phyloP scores from a whole-genome alignment of 768 basidiomycete species.

The Lyophyllum atratum region DNA sequence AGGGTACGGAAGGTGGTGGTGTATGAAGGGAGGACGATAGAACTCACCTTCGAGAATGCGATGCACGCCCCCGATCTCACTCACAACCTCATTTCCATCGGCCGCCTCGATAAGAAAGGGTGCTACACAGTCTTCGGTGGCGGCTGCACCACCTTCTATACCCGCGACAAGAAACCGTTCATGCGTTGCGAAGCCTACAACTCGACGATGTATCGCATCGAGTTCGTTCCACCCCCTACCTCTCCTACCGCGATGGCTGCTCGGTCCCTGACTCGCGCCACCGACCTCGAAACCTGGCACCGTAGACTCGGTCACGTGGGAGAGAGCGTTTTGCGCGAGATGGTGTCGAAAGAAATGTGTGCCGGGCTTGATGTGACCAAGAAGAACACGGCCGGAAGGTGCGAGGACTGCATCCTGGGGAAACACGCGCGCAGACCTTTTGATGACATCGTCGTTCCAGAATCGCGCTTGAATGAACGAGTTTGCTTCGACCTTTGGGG shows the following conservation, averaged over 20 bases:
- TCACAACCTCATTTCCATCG: neutral
- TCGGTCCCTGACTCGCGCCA: neutral
- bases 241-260: neutral
- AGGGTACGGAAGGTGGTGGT: neutral
- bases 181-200: neutral
- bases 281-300: slow-evolving; percentile 4
- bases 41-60: slow-evolving; percentile 1
- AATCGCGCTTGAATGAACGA: neutral
- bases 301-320: neutral
- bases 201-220: neutral
- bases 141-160: neutral
- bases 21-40: neutral
- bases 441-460: neutral
- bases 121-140: neutral
- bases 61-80: neutral
- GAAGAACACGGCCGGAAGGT: neutral
- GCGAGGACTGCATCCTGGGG: neutral
- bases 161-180: neutral
- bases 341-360: neutral
- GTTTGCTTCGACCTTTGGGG: neutral
- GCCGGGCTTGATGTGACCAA: neutral
- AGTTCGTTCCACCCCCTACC: neutral
- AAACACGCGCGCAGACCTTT: neutral
- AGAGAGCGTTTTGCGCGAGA: neutral
- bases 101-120: neutral